Evolutionary conservation across 257 asterid species (phyloP), one percentile per base, ranked within the genome.

Genomic region (Salvia miltiorrhiza): DNA sequence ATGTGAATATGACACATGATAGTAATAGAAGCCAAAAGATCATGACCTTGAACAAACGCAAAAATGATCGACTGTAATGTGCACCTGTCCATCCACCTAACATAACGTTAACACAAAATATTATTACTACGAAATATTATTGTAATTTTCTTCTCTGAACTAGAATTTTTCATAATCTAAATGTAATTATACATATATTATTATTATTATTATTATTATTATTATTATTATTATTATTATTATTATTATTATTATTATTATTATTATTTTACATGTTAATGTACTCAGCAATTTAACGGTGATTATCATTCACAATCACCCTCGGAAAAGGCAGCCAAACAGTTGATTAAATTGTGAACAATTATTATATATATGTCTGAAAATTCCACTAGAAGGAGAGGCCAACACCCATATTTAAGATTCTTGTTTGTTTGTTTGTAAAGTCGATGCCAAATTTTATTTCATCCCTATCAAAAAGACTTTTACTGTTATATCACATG

Each of bases 271-370:
- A 30, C 33, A 30, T 30, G 5, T 30, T 30, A 30, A 30, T 30
- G 33, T 2, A 30, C 49, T 43, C 1, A 44, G 0, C 8, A 44
- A 14, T 44, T 44, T 2, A 44, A 44, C 9, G 50, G n/a, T 40
- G 47, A 40, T 40, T 2, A 40, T n/a, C n/a, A n/a, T n/a, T 44
- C 49, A 44, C 45, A 13, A 44, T 44, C 58, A 3, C 58, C 8
- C n/a, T 76, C 20, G 80, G 78, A 67, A 79, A 76, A 74, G 72
- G 81, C 67, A 21, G 49, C 71, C 40, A 63, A 53, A 71, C 77
- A 72, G 75, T 60, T 4, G 32, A 77, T 71, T 40, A 45, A 16
- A 9, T 53, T 30, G 26, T 64, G 58, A 70, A 50, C 67, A 33
- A 55, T 61, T 33, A 50, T 67, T n/a, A n/a, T n/a, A n/a, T n/a